Evolutionary conservation across 805 yeast genomes (phyloP).

Genomic region (Yarrowia sp.): DNA sequence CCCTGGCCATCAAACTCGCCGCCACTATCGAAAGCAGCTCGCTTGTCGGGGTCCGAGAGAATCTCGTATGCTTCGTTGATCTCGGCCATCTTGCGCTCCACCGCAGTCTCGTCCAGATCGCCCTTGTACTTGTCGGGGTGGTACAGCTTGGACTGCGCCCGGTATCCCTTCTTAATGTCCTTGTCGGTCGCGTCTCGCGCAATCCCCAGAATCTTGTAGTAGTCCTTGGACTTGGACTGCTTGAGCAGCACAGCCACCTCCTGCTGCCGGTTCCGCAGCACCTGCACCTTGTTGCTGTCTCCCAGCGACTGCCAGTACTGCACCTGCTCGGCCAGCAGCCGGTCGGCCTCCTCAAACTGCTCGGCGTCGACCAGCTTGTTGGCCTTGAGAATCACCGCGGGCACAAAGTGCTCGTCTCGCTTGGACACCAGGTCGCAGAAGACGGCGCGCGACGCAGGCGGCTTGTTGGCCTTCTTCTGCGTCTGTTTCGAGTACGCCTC

Average conservation of each 20-base stretch:
- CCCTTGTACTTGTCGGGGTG: conserved; percentile 92
- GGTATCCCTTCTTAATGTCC: conserved; percentile 76
- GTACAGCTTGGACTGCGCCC: conserved; percentile 70
- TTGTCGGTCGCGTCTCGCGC: conserved; percentile 62
- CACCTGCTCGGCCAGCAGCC: conserved; percentile 30
- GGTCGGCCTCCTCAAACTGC: conserved; percentile 31
- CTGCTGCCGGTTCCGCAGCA: conserved; percentile 30
- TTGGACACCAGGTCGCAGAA: conserved; percentile 36
- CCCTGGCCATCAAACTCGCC: conserved; percentile 41
- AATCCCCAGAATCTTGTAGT: conserved; percentile 75
- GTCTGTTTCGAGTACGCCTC: conserved; percentile 42
- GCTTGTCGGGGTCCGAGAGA: conserved; percentile 61
- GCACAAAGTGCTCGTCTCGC: conserved; percentile 41
- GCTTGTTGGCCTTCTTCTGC: conserved; percentile 28
- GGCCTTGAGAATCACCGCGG: conserved; percentile 36
- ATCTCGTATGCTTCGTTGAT: conserved; percentile 92
- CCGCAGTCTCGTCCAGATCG: conserved; percentile 62
- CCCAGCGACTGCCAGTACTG: conserved; percentile 29
- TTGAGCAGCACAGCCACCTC: conserved; percentile 31
- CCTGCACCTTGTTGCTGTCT: conserved; percentile 18
- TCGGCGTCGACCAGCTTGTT: conserved; percentile 30
- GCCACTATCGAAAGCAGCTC: conserved; percentile 59
- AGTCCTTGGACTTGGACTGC: conserved; percentile 55
- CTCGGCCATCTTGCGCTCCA: conserved; percentile 83
- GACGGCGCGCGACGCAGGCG: conserved; percentile 35